Conservation (phyloP, 2,329 filamentous ascomycete species). For the Diaporthe amygdali region DNA sequence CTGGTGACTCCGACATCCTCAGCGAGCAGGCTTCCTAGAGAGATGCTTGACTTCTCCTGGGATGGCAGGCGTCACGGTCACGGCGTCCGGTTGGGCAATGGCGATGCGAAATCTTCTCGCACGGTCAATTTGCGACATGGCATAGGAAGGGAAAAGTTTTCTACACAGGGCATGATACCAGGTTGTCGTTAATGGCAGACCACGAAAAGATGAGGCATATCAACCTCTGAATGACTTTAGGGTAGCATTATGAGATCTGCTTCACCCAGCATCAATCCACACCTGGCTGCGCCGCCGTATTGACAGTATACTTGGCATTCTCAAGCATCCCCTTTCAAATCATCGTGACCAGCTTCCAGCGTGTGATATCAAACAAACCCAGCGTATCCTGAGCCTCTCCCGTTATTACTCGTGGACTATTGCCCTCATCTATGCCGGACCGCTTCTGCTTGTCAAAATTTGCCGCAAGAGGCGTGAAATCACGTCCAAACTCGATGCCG, state of each 20-base stretch:
- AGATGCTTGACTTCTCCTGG: constrained; percentile 40
- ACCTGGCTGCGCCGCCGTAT: constrained; percentile 17
- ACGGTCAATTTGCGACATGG: constrained; percentile 14
- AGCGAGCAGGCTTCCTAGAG: constrained; percentile 72
- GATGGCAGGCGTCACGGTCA: constrained; percentile 15
- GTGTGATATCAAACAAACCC: no score
- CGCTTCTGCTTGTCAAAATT: no score
- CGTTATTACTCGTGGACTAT: no score
- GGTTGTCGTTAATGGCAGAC: constrained; percentile 18
- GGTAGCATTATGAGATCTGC: constrained; percentile 24
- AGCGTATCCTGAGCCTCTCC: background rate
- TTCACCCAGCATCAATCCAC: constrained; percentile 24
- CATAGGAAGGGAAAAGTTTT: constrained; percentile 20
- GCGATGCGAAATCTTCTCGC: constrained; percentile 5
- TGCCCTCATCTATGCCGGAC: no score
- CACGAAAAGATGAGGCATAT: constrained; percentile 5
- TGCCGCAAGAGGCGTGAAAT: no score
- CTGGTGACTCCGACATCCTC: constrained; percentile 98
- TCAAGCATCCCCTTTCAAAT: background rate
- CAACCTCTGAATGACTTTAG: constrained; percentile 15
- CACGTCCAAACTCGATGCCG: no score
- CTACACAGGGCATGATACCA: constrained; percentile 24
- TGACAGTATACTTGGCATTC: background rate
- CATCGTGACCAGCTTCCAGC: background rate
- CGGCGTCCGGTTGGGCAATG: constrained; percentile 24